Base-by-base conservation (phyloP, 805 yeast species). In the Wickerhamomyces sydowiorum region DNA sequence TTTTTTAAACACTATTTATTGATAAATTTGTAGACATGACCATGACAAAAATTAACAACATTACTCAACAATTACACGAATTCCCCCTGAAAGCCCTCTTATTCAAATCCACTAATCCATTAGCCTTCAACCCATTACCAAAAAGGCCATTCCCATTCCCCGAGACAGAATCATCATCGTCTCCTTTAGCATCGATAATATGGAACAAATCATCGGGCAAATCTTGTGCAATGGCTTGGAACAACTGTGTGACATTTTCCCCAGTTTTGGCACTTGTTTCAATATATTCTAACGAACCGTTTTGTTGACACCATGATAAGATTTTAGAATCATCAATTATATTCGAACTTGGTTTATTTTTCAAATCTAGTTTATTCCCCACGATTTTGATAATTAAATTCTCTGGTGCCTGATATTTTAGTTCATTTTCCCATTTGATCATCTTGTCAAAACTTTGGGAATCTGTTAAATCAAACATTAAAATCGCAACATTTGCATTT, bases 351-450 rank as follows among this genome's bases (percentile, higher is more conserved):
- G 53, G 43, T 4, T 40, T 37, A 27, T 49, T 47, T 15, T 39
- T 39, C 37, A 89, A 60, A 62, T 93, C 99, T 4, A 65, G 52
- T 63, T 93, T 93, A 61, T 88, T 93, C 0, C 98, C 99, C 4
- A 91, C 85, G 9, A 93, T 61, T 27, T 91, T 87, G 49, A 93
- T 86, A 36, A 89, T 80, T 40, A 90, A 78, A 41, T 80, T 74
- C 59, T 50, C 78, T 36, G 72, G 71, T 7, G 95, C 95, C 60
- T 89, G 96, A 48, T 83, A 80, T 64, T 86, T 86, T 47, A 91
- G 71, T 65, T 93, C 97, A 42, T 82, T 81, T n/a, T 87, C 78
- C 99, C 99, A 93, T 44, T 78, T 78, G 54, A 83, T 78, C 1
- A 96, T 96, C 45, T 86, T 77, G 20, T 70, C 73, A 52, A 91